Evolutionary conservation across 768 basidiomycete genomes (phyloP), one percentile per base, ranked within the genome.

Genomic region (Trametes coccinea): DNA sequence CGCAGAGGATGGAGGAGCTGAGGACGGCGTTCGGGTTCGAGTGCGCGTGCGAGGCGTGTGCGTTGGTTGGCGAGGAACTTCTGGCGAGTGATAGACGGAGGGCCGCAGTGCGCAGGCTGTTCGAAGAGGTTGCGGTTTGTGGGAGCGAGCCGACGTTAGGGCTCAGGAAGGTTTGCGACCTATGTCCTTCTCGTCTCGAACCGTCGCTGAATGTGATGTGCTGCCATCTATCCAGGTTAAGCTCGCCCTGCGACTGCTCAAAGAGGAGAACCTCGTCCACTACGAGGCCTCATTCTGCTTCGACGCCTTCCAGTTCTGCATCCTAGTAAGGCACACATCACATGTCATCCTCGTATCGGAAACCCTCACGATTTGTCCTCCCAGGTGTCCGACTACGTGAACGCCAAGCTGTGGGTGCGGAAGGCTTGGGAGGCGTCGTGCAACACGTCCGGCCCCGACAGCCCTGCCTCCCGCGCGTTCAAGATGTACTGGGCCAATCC

Each of bases 401-500:
- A 68, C 33, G 67, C 67, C 14, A 64, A 66, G 41, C 60, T 58
- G 2, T 68, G 67, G 67, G 58, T 56, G 10, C 57, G 65, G 5
- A 64, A 64, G 50, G 65, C 67, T 29, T 68, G 65, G 65, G 61
- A 68, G 53, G 62, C 63, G n/a, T 52, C 61, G 8, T 68, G 65
- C 53, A 60, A 39, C 29, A 62, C 61, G 17, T 54, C 60, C n/a
- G 64, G 62, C 3, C 60, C 60, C 0, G 63, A 65, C 43, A 68
- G 71, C 16, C 41, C 59, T 27, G 56, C 67, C 5, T 62, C 71
- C n/a, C 69, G 71, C 43, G 70, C 64, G 62, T 69, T 72, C 67
- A 72, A 72, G 68, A 66, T 70, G 67, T 69, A 70, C 48, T 72
- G 69, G 69, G 69, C 69, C 27, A 72, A 72, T 51, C 71, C 71